Conservation (phyloP, 2,329 filamentous ascomycete species). For the Aspergillus cejpii region DNA sequence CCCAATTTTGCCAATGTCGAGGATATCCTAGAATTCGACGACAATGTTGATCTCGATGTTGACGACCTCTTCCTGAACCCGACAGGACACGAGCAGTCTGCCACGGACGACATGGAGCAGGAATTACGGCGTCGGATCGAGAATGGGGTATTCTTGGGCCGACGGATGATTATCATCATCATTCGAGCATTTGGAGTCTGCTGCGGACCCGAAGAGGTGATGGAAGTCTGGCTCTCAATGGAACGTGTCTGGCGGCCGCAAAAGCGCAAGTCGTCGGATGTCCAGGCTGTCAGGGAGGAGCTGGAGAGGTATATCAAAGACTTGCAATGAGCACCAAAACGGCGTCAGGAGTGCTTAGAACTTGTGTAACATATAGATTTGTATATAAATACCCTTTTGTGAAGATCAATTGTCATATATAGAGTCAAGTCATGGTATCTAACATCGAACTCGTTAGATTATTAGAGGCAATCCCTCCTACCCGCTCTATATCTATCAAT, state of each 20-base stretch:
- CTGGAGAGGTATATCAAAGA: slow-evolving; percentile 31
- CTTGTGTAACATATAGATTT: slow-evolving; percentile 28
- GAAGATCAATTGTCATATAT: slow-evolving; percentile 6
- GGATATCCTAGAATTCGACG: background rate
- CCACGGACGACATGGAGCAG: slow-evolving; percentile 11
- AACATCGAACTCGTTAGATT: no score
- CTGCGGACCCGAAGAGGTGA: slow-evolving; percentile 31
- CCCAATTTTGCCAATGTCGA: background rate
- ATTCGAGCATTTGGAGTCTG: slow-evolving; percentile 37
- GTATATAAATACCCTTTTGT: slow-evolving; percentile 13
- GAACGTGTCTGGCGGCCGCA: slow-evolving; percentile 38
- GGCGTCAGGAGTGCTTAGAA: slow-evolving; percentile 4
- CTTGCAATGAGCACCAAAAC: slow-evolving; percentile 1
- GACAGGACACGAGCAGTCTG: slow-evolving; percentile 4
- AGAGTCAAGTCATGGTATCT: background rate
- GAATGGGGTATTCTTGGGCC: slow-evolving; percentile 39
- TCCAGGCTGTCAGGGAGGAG: slow-evolving; percentile 34
- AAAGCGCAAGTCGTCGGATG: slow-evolving; percentile 32
- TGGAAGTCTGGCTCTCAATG: slow-evolving; percentile 36
- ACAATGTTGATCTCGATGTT: slow-evolving; percentile 9
- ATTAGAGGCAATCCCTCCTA: no score
- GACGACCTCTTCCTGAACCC: slow-evolving; percentile 11
- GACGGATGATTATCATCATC: slow-evolving; percentile 35
- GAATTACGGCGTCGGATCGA: slow-evolving; percentile 29
- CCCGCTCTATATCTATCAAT: no score